Evolutionary conservation across 139 green algal species (phyloP), one percentile per base, ranked within the genome.

Genomic region (Chlorella sp.): DNA sequence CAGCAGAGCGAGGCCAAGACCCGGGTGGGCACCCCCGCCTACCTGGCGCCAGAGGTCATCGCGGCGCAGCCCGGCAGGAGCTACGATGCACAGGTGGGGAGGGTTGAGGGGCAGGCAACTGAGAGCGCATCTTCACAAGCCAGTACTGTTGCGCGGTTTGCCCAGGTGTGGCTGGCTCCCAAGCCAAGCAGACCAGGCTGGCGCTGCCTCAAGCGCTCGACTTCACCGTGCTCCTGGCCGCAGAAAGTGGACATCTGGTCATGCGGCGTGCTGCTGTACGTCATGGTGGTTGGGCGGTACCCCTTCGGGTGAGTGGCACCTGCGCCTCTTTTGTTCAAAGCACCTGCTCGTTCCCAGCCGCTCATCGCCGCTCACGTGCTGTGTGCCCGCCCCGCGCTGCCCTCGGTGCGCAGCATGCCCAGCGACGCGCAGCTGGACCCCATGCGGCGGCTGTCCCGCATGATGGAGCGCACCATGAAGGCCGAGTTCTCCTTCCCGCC

Each of bases 41-140:
- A 99, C 90, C 94, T 99, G 72, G 97, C 97, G 0, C 97, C 97
- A 19, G 97, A 99, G 88, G 94, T 98, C 72, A 96, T 99, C 73
- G 85, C 95, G 38, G 95, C 92, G 62, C 94, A 90, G 72, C 88
- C 91, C 65, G 90, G 93, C 51, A 92, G 93, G 82, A 94, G 85
- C 34, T 99, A 99, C 87, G 90, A 97, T 85, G 95, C 92, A 74
- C 96, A 95, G 90, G 90, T 93, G 44, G 34, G 78, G 40, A 30
- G 32, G 48, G 41, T 1, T 64, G 43, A 30, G 9, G 43, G 30
- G 32, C 7, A 28, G 24, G 73, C 43, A 4, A 4, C 6, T 54
- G 2, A 51, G 40, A 32, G 40, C 2, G 19, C 40, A 43, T 41
- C 24, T 19, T 48, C n/a, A 14, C 5, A 8, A 73, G 65, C 30